These are phyloP conservation scores for Saturnispora serradocipensis DNA, from an alignment of 805 yeast genomes.

Conservation along the genomic window DNA sequence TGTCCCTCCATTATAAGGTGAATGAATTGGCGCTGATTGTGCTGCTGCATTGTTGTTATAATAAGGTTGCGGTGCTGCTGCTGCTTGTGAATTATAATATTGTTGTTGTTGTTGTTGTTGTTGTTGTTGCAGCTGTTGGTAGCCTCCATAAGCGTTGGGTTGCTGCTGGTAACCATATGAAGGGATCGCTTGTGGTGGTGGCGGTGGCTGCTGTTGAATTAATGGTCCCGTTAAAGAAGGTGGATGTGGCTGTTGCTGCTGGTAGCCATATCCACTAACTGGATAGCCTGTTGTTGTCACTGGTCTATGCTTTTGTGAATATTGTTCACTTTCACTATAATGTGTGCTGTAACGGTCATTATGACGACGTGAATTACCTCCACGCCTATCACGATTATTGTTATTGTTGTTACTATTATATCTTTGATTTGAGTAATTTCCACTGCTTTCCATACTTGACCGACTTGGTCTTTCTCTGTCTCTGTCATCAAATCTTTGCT, in stretches of 20 bases:
- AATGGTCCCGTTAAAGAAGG: not conserved
- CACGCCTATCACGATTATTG: conserved; percentile 5
- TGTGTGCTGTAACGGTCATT: conserved; percentile 5
- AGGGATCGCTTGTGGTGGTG: conserved; percentile 8
- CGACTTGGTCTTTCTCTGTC: conserved; percentile 10
- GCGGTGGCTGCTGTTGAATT: conserved; percentile 7
- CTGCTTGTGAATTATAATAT: conserved; percentile 1
- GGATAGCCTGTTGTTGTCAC: not conserved
- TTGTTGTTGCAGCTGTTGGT: not conserved
- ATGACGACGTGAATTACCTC: conserved; percentile 16
- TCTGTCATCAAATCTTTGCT: conserved; percentile 8
- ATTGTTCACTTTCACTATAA: conserved; percentile 6
- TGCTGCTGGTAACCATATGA: conserved; percentile 5
- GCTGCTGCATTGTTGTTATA: conserved; percentile 6
- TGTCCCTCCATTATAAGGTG: conserved; percentile 15
- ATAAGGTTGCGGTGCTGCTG: conserved; percentile 5
- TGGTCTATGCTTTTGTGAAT: conserved; percentile 6
- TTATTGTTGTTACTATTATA: conserved; percentile 1
- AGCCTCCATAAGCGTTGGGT: conserved; percentile 2
- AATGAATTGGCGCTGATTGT: conserved; percentile 12
- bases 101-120: not conserved
- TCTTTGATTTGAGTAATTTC: conserved; percentile 8
- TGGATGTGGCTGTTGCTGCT: conserved; percentile 2
- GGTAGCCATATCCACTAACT: not conserved
- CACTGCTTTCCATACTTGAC: not conserved